Conservation (phyloP, 2,329 filamentous ascomycete genomes). For the Xylaria sp. region DNA sequence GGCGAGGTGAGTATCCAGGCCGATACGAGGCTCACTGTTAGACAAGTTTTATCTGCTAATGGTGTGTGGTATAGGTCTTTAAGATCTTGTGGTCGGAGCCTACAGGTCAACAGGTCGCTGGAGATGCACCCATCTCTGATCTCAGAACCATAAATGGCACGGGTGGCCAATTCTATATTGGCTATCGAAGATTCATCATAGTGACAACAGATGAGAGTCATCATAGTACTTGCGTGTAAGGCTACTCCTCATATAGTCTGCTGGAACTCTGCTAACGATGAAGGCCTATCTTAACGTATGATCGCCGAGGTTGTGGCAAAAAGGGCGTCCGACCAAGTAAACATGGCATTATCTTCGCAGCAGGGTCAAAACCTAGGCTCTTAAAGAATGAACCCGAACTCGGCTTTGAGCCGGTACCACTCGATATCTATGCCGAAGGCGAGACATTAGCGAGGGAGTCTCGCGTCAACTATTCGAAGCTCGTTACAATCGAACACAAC, state of each 20-base stretch:
- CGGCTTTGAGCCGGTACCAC: slow-evolving; percentile 60
- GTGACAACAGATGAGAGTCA: slow-evolving; percentile 63
- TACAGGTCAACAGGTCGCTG: slow-evolving; percentile 52
- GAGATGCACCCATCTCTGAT: slow-evolving; percentile 45
- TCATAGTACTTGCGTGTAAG: slow-evolving; percentile 68
- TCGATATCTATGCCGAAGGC: slow-evolving; percentile 56
- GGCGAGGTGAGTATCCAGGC: slow-evolving; percentile 44
- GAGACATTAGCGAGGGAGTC: slow-evolving; percentile 63
- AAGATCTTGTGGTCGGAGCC: slow-evolving; percentile 68
- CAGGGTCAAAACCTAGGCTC: slow-evolving; percentile 47
- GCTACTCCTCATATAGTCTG: slow-evolving; percentile 10
- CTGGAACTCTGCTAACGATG: slow-evolving; percentile 27
- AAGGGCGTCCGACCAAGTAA: slow-evolving; percentile 62
- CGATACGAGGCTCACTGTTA: background rate
- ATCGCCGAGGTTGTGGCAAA: slow-evolving; percentile 63
- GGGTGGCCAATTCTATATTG: slow-evolving; percentile 58
- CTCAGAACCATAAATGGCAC: slow-evolving; percentile 52
- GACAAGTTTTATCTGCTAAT: slow-evolving; percentile 14
- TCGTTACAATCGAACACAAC: slow-evolving; percentile 68
- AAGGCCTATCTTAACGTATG: slow-evolving; percentile 68
- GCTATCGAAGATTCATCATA: slow-evolving; percentile 66
- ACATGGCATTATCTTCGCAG: slow-evolving; percentile 64
- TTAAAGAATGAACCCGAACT: slow-evolving; percentile 58
- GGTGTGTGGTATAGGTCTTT: slow-evolving; percentile 57
- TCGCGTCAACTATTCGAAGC: slow-evolving; percentile 68